Base-by-base conservation (phyloP, 306 rosid genomes). In the Acacia melanoxylon region DNA sequence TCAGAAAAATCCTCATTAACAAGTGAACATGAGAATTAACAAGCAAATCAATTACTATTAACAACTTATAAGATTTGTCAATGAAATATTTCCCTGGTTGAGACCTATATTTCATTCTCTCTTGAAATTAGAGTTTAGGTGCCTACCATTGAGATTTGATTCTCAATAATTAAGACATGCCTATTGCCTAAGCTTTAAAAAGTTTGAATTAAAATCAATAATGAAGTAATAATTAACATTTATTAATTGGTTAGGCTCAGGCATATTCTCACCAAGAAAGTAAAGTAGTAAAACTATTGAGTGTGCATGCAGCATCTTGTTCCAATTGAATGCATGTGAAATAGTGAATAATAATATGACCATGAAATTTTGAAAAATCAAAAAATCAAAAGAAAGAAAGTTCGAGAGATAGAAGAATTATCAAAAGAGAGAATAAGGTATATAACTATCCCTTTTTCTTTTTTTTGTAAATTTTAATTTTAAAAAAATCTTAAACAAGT, bases 301-400 rank as follows among this genome's bases (percentile, higher is more conserved):
- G 75, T 69, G 63, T 77, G 73, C 41, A 0, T 72, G 78, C 81
- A 81, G 82, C 85, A 86, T 81, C 85, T 40, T 56, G 65, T 58
- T 66, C 27, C 20, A 78, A 80, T 44, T 80, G 71, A 6, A 81
- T 24, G 46, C 27, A 19, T 8, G 62, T 65, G 68, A 37, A 74
- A 42, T 0, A 52, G 61, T 68, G 58, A 76, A 54, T 31, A 80
- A 54, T 31, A 80, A 24, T 71, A 24, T n/a, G 22, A 35, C 6
- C 54, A 46, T 42, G 48, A 65, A 31, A 72, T 46, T 63, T 13
- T 63, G 20, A 13, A 29, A 4, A 62, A 62, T 1, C 13, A 5
- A 27, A 29, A 63, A 61, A 24, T 61, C 67, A 3, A 61, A 10
- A 61, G 31, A 24, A 25, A 59, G 65, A n/a, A 22, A 17, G 65